A percentile compares a stretch with the other conserved stretches of the same genome.
Conservation (phyloP, 1,284 basidiomycete species). For the Pyrrhoderma lamaoense region DNA sequence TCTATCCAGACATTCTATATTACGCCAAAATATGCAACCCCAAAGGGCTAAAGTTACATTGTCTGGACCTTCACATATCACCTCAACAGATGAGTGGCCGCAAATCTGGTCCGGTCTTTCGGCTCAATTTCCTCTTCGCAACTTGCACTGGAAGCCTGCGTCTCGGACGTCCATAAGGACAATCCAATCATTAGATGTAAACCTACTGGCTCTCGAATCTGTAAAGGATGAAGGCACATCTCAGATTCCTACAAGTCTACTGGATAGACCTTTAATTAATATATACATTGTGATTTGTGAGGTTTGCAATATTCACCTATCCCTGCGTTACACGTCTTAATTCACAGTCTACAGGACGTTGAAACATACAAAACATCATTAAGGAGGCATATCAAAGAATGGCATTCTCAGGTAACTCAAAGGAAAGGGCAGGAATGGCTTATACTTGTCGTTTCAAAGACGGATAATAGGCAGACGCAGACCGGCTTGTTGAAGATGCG, state of each 20-base stretch:
- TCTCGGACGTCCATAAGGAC: constrained; percentile 69
- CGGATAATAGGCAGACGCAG: constrained; percentile 52
- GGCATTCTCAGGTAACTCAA: constrained; percentile 66
- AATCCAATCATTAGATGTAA: constrained; percentile 80
- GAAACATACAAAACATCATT: constrained; percentile 76
- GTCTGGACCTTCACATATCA: constrained; percentile 51
- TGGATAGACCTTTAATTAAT: constrained; percentile 82
- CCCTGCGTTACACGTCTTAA: too few relatives aligned
- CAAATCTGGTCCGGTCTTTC: constrained; percentile 60
- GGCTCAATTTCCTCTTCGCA: constrained; percentile 77
- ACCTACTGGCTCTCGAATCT: constrained; percentile 64
- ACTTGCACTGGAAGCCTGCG: constrained; percentile 83
- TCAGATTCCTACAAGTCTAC: constrained; percentile 69
- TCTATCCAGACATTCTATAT: not conserved
- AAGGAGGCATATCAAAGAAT: constrained; percentile 85
- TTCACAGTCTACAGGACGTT: constrained; percentile 50
- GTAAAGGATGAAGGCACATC: constrained; percentile 67
- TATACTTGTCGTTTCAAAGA: constrained; percentile 75
- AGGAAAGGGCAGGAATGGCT: constrained; percentile 85
- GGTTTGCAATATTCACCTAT: constrained; percentile 35
- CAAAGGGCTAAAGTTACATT: constrained; percentile 57
- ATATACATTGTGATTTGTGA: constrained; percentile 84
- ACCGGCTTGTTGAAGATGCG: constrained; percentile 76
- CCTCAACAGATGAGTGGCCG: constrained; percentile 62
- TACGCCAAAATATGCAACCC: constrained; percentile 27